Evolutionary conservation across 768 basidiomycete species (phyloP).

Genomic region (Lyophyllum decastes): DNA sequence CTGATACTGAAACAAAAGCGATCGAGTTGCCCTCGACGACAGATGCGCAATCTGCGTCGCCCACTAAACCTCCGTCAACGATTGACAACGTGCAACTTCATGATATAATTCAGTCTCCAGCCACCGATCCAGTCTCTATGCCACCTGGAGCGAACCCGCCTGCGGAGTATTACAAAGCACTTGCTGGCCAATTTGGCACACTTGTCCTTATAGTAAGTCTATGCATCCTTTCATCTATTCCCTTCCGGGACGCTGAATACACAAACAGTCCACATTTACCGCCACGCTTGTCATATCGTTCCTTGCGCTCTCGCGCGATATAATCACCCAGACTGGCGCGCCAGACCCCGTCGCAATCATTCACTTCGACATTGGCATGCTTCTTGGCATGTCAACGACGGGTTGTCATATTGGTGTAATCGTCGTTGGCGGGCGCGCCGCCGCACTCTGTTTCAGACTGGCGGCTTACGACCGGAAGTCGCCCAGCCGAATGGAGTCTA

Average conservation of each 20-base stretch:
- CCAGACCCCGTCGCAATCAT: not conserved
- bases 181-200: conserved; percentile 11
- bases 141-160: no score
- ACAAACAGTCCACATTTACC: conserved; percentile 9
- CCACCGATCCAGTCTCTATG: no score
- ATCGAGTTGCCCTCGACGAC: no score
- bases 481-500: no score
- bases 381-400: conserved; percentile 6
- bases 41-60: no score
- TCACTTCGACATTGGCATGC: conserved; percentile 13
- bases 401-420: conserved; percentile 16
- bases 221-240: not conserved
- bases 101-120: no score
- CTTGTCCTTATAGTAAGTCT: conserved; percentile 10
- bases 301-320: conserved; percentile 2
- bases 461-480: no score
- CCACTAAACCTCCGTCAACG: no score
- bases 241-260: not conserved
- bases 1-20: no score
- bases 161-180: conserved; percentile 1
- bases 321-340: not conserved
- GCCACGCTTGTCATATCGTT: conserved; percentile 7
- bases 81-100: no score
- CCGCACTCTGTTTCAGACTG: conserved; percentile 12
- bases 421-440: conserved; percentile 16